Conservation (phyloP, 345 rosid species). For the Nephelium lappaceum region DNA sequence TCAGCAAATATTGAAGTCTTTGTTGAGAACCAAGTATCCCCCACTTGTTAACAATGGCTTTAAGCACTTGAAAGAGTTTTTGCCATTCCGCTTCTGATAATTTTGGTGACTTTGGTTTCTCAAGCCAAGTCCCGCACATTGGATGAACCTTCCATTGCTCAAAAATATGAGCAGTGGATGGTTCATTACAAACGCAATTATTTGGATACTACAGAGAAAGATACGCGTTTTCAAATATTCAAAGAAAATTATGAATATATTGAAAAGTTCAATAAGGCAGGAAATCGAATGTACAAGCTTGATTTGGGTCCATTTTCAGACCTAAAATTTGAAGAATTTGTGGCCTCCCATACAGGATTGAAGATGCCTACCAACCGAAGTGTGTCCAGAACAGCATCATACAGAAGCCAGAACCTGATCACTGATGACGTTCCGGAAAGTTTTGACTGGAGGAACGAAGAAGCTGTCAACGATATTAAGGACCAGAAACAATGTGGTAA, state of each 20-base stretch:
- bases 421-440: slow-evolving; percentile 13
- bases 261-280: slow-evolving; percentile 5
- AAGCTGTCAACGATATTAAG: slow-evolving; percentile 18
- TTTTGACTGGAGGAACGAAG: slow-evolving; percentile 38
- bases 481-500: slow-evolving; percentile 46
- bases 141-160: not conserved
- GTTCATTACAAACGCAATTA: slow-evolving; percentile 29
- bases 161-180: slow-evolving; percentile 32
- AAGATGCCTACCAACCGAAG: slow-evolving; percentile 7
- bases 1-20: no score
- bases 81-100: no score
- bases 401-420: slow-evolving; percentile 23
- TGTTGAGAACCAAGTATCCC: no score
- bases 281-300: slow-evolving; percentile 36
- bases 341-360: slow-evolving; percentile 20
- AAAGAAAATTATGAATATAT: not conserved
- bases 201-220: slow-evolving; percentile 17
- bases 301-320: slow-evolving; percentile 42
- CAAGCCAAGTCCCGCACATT: no score
- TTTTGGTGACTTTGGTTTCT: no score
- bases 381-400: slow-evolving; percentile 13
- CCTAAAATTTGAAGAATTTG: slow-evolving; percentile 38
- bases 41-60: no score
- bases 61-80: no score
- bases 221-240: slow-evolving; percentile 8